A percentile compares a stretch with the other conserved stretches of the same genome.
Evolutionary conservation across 1,284 basidiomycete genomes (phyloP).

Genomic region (Psilocybe mexicana): DNA sequence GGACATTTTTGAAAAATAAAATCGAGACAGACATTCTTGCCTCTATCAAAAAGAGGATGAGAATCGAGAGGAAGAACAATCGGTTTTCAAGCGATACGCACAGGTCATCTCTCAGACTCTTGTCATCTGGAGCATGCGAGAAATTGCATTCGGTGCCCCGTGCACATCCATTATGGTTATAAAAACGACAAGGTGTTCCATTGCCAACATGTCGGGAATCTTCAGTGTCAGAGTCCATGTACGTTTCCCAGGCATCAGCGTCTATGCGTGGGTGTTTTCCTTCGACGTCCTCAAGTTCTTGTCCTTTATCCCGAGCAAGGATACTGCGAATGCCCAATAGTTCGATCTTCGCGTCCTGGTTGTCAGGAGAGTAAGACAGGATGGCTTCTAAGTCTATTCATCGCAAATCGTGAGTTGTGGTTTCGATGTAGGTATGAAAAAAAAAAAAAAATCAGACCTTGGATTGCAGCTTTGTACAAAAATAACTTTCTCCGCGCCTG

Average conservation of each 20-base stretch:
- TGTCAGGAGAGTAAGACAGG: slow-evolving; percentile 23
- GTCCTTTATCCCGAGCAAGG: slow-evolving; percentile 16
- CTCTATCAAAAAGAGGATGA: slow-evolving; percentile 23
- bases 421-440: background rate
- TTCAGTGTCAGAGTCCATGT: slow-evolving; percentile 41
- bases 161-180: slow-evolving; percentile 48
- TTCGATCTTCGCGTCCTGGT: slow-evolving; percentile 25
- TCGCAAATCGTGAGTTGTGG: background rate
- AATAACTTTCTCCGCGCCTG: slow-evolving; percentile 29
- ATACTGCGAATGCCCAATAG: slow-evolving; percentile 16
- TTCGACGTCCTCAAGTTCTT: slow-evolving; percentile 18
- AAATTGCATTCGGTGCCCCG: slow-evolving; percentile 40
- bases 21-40: slow-evolving; percentile 38
- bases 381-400: slow-evolving; percentile 28
- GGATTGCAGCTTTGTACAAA: slow-evolving; percentile 25
- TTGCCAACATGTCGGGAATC: slow-evolving; percentile 48
- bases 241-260: slow-evolving; percentile 28
- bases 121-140: slow-evolving; percentile 51
- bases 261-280: slow-evolving; percentile 30
- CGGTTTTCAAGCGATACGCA: slow-evolving; percentile 27
- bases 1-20: slow-evolving; percentile 34
- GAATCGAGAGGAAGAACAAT: background rate
- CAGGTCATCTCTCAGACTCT: slow-evolving; percentile 53
- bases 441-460: slow-evolving; percentile 22
- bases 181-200: slow-evolving; percentile 47